These are phyloP conservation scores for Phialophora verrucosa DNA, from an alignment of 2,329 filamentous ascomycete genomes.

Conservation along the genomic window DNA sequence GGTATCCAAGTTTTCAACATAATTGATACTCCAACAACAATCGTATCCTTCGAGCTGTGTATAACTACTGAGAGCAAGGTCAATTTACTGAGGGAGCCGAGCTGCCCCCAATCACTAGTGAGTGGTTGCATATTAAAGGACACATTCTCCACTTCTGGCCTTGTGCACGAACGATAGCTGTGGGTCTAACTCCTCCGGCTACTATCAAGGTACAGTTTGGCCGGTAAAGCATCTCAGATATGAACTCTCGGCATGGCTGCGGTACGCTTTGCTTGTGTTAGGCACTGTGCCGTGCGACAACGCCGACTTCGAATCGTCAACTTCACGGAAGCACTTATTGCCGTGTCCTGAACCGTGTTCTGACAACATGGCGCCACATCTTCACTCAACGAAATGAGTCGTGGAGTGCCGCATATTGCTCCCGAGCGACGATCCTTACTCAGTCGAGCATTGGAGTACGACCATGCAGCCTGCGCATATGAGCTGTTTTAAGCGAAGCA, in stretches of 20 bases:
- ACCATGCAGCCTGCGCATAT: neutral
- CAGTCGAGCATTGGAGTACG: neutral
- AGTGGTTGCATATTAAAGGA: neutral
- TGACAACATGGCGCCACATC: neutral
- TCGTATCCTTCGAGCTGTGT: neutral
- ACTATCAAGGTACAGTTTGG: neutral
- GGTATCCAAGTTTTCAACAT: conserved; percentile 41
- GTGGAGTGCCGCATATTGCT: neutral
- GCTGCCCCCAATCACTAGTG: too few relatives aligned
- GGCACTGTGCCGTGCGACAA: neutral
- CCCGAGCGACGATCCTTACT: neutral
- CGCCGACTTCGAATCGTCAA: neutral
- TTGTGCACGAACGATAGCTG: neutral
- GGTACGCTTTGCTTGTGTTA: neutral
- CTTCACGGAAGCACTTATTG: neutral
- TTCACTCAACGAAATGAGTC: neutral
- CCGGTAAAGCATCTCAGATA: neutral
- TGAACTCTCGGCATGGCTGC: neutral
- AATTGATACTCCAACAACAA: conserved; percentile 22
- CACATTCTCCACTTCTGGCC: neutral
- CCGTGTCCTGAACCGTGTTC: neutral
- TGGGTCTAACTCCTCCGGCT: neutral
- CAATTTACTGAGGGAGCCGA: neutral
- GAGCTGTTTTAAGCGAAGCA: neutral
- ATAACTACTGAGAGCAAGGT: neutral